phyloP scores from a whole-genome alignment of 306 rosid genomes.

The Rosa chinensis region DNA sequence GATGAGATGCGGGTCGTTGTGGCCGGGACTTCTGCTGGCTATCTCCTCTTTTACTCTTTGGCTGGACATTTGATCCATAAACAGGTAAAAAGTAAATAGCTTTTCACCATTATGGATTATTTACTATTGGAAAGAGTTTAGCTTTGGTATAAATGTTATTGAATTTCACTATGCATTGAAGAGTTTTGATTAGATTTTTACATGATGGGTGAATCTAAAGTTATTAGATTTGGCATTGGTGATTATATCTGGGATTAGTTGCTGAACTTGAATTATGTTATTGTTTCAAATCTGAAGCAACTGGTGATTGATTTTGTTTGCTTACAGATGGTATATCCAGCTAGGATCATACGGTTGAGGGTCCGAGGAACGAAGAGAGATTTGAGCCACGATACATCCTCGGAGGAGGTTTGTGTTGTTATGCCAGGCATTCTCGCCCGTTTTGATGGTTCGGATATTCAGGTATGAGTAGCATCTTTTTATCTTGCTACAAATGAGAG shows the following conservation, averaged over 20 bases:
- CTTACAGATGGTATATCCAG: slow-evolving; percentile 71
- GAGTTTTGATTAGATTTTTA: background rate
- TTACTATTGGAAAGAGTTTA: background rate
- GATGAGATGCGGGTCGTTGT: slow-evolving; percentile 72
- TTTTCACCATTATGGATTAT: background rate
- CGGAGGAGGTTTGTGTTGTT: slow-evolving; percentile 83
- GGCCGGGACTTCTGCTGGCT: slow-evolving; percentile 81
- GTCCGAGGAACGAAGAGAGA: slow-evolving; percentile 88
- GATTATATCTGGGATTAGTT: background rate
- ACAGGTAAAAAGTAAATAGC: slow-evolving; percentile 50
- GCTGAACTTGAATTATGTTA: background rate
- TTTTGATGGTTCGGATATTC: slow-evolving; percentile 75
- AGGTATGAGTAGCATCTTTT: slow-evolving; percentile 46
- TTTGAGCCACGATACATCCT: slow-evolving; percentile 65
- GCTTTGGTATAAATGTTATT: background rate
- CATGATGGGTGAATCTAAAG: background rate
- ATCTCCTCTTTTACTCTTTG: slow-evolving; percentile 66
- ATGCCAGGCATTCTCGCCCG: slow-evolving; percentile 88
- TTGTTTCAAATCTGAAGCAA: background rate
- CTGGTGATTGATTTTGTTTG: slow-evolving; percentile 19
- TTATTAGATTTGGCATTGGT: background rate
- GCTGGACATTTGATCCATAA: slow-evolving; percentile 66
- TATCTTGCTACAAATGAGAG: background rate
- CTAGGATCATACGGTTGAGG: slow-evolving; percentile 68
- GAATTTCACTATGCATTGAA: background rate